Conservation (phyloP, 1,139 yeast species). For the Entelexis paramagnoliae region DNA sequence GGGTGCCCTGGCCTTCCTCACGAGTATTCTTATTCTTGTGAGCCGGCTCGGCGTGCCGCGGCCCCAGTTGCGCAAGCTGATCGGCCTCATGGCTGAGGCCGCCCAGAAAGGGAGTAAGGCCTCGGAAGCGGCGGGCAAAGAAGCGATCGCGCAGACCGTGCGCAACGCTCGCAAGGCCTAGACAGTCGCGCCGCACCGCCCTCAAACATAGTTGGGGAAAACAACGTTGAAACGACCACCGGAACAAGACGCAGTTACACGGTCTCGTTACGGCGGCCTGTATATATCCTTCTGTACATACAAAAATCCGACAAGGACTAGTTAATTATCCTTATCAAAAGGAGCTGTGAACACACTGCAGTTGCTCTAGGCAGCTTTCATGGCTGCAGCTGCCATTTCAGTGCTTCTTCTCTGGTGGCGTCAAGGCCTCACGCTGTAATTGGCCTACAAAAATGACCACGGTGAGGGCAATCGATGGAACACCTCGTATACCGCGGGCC, state of each 20-base stretch:
- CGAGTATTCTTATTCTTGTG: slow-evolving; percentile 61
- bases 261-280: neutral
- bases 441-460: no score
- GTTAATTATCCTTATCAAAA: no score
- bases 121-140: neutral
- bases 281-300: neutral
- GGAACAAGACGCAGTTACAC: no score
- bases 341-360: no score
- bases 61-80: slow-evolving; percentile 24
- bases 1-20: slow-evolving; percentile 83
- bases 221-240: no score
- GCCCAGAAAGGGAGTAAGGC: slow-evolving; percentile 1
- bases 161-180: neutral
- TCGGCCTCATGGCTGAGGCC: slow-evolving; percentile 24
- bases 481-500: no score
- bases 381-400: no score
- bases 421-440: no score
- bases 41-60: slow-evolving; percentile 67
- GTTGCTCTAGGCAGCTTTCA: no score
- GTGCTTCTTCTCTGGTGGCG: no score
- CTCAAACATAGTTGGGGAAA: no score
- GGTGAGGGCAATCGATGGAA: no score
- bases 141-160: neutral
- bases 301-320: neutral
- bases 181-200: neutral